Base-by-base conservation (phyloP, 1,139 yeast genomes). In the Blastobotrys arbuscula region DNA sequence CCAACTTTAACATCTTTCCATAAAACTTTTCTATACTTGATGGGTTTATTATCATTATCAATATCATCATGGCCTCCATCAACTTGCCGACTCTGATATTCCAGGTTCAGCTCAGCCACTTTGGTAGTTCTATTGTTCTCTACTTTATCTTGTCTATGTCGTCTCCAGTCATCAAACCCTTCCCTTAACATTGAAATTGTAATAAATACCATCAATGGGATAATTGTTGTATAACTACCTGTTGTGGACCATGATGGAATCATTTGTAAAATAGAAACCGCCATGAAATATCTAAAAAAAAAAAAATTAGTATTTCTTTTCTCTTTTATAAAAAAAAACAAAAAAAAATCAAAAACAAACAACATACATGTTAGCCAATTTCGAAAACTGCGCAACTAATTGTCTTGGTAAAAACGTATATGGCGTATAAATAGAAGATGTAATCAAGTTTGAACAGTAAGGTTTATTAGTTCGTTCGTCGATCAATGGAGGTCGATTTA, bases 161-260 rank as follows among this genome's bases (percentile, higher is more conserved):
- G 76, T 61, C 86, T 77, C 77, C 85, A 82, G 67, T 92, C 98
- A 65, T 92, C 98, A 63, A 76, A 88, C 0, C 95, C 98, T 68
- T 94, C 98, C 58, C 98, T 76, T 10, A 84, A 79, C 68, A 92
- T 89, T 0, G 97, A 87, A 26, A 92, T 85, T n/a, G 88, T 75
- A 69, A 94, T 85, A 65, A 94, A 92, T 9, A 92, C 77, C 63
- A 84, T 69, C 50, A 92, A 73, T 1, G 98, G 98, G 36, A 90
- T 75, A 58, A 92, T 90, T 1, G 98, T 92, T 2, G 97, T 92
- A 64, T 81, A 88, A n/a, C 88, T 84, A 52, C 97, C 98, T 0
- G 98, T 92, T 2, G 98, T 89, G 2, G 97, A 88, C 97, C 97
- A 92, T 1, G 90, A 81, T 0, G 98, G 98, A 47, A 92, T 84